Percentiles rank a stretch among this genome's conserved stretches.
Evolutionary conservation across 2,329 filamentous ascomycete genomes (phyloP).

Genomic region (Alternaria sp.): DNA sequence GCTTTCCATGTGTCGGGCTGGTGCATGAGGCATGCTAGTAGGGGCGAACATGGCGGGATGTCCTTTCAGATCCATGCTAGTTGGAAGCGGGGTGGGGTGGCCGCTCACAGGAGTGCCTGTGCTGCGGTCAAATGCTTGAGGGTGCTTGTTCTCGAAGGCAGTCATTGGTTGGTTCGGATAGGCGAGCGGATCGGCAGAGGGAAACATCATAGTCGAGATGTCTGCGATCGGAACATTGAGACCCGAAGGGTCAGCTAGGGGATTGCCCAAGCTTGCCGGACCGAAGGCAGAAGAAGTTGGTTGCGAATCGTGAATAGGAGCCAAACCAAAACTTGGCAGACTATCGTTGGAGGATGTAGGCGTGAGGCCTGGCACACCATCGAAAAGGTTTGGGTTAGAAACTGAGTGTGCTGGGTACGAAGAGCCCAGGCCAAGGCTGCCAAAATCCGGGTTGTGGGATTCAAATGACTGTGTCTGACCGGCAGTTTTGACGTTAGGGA

Average conservation of each 20-base stretch:
- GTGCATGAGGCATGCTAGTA: constrained; percentile 26
- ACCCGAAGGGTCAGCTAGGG: constrained; percentile 42
- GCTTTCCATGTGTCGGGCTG: constrained; percentile 59
- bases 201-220: constrained; percentile 82
- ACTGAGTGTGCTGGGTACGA: constrained; percentile 38
- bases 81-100: constrained; percentile 7
- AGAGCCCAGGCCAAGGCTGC: constrained; percentile 39
- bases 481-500: constrained; percentile 41
- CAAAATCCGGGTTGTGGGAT: constrained; percentile 41
- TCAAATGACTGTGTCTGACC: constrained; percentile 36
- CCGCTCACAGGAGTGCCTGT: constrained; percentile 10
- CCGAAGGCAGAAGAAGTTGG: constrained; percentile 44
- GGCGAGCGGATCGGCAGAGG: constrained; percentile 78
- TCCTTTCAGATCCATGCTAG: constrained; percentile 38
- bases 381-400: constrained; percentile 41
- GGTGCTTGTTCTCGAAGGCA: constrained; percentile 58
- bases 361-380: constrained; percentile 44
- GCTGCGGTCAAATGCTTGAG: constrained; percentile 35
- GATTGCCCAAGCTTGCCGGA: constrained; percentile 39
- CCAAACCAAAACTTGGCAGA: constrained; percentile 37
- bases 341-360: constrained; percentile 45
- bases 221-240: constrained; percentile 67
- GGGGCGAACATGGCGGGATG: constrained; percentile 36
- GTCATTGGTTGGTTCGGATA: constrained; percentile 82
- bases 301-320: constrained; percentile 31